Evolutionary conservation across 202 grass and related monocot genomes (phyloP).

Genomic region (Saccharum hybrid): DNA sequence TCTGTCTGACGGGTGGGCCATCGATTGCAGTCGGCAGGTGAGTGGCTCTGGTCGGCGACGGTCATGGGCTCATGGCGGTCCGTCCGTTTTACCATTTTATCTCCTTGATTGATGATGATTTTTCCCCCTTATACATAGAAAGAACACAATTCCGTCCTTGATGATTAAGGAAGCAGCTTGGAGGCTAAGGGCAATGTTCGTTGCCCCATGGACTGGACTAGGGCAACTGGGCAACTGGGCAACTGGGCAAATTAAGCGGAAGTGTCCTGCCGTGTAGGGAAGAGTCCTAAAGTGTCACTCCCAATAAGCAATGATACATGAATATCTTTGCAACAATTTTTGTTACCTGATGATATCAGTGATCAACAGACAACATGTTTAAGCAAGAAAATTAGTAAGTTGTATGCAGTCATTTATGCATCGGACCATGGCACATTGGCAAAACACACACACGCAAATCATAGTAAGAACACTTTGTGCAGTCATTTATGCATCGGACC

Average conservation of each 20-base stretch:
- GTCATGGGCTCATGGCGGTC: background rate
- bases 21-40: background rate
- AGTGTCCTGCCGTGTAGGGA: background rate
- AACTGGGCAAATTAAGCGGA: no score
- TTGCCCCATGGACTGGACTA: background rate
- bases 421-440: no score
- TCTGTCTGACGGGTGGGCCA: background rate
- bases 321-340: no score
- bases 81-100: background rate
- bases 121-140: background rate
- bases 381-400: no score
- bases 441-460: no score
- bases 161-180: background rate
- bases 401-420: no score
- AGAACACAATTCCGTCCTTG: background rate
- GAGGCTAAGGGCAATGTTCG: background rate
- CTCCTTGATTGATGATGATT: background rate
- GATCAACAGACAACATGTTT: no score
- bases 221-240: background rate
- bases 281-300: no score
- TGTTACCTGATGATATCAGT: no score
- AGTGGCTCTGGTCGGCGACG: background rate
- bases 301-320: no score
- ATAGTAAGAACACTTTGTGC: no score
- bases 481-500: no score